Evolutionary conservation across 2,329 filamentous ascomycete genomes (phyloP).

Genomic region (Colletotrichum melonis): DNA sequence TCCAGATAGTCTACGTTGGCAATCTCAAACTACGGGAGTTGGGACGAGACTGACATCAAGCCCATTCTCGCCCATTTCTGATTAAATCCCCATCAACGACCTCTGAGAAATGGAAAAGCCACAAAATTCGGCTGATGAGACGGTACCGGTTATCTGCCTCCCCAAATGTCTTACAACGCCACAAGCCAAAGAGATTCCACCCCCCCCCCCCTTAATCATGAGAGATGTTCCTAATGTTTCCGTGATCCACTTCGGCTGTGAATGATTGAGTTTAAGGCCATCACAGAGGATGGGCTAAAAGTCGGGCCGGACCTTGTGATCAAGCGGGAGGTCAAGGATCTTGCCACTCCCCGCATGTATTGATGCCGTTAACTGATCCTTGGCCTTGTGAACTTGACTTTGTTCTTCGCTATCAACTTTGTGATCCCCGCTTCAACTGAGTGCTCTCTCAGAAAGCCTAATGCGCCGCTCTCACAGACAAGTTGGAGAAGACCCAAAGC

Average conservation of each 20-base stretch:
- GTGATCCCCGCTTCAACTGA: too few species aligned
- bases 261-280: neutral
- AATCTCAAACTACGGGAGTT: neutral
- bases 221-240: too few species aligned
- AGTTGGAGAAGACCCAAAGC: too few species aligned
- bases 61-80: neutral
- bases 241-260: neutral
- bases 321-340: neutral
- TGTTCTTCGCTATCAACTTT: too few species aligned
- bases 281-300: neutral
- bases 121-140: neutral
- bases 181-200: neutral
- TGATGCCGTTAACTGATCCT: neutral
- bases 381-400: neutral
- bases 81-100: too few species aligned
- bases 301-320: neutral
- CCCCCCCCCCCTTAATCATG: too few species aligned
- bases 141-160: neutral
- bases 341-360: neutral
- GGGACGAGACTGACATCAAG: neutral
- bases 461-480: too few species aligned
- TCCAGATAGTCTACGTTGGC: neutral
- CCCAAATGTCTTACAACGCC: neutral
- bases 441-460: too few species aligned
- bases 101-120: neutral